Evolutionary conservation across 1,139 yeast genomes (phyloP).

Genomic region (Lodderomyces jiufengensis): DNA sequence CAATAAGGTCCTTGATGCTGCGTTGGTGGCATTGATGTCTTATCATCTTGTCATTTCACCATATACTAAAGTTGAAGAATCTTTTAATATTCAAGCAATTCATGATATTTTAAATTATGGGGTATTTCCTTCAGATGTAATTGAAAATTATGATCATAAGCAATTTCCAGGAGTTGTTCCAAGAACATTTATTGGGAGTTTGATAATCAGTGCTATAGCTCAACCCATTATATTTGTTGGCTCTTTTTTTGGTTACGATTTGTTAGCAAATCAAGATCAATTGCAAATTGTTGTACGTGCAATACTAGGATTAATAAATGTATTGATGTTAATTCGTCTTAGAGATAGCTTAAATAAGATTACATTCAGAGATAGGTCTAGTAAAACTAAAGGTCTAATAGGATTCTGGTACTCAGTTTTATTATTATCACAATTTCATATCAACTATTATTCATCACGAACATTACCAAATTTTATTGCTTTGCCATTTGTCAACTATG

Average conservation of each 20-base stretch:
- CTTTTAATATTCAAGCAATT: conserved; percentile 86
- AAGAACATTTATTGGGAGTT: conserved; percentile 77
- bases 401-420: conserved; percentile 62
- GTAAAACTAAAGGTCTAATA: conserved; percentile 21
- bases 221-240: conserved; percentile 27
- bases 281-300: conserved; percentile 52
- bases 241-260: conserved; percentile 15
- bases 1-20: conserved; percentile 23
- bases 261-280: conserved; percentile 27
- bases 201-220: conserved; percentile 44
- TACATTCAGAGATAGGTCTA: conserved; percentile 21
- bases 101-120: conserved; percentile 79
- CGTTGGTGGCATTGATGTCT: conserved; percentile 29
- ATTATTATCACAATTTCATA: conserved; percentile 69
- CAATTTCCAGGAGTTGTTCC: conserved; percentile 89
- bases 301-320: conserved; percentile 52
- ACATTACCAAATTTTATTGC: conserved; percentile 86
- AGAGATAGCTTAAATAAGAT: conserved; percentile 25
- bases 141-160: conserved; percentile 61
- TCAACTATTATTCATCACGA: conserved; percentile 72
- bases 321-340: conserved; percentile 23
- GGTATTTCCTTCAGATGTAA: conserved; percentile 30
- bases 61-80: conserved; percentile 90
- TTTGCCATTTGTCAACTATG: conserved; percentile 64
- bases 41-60: conserved; percentile 60